These are phyloP conservation scores for Irineochytrium annulatum DNA, from an alignment of 192 early-diverging fungal genomes.

Conservation along the genomic window DNA sequence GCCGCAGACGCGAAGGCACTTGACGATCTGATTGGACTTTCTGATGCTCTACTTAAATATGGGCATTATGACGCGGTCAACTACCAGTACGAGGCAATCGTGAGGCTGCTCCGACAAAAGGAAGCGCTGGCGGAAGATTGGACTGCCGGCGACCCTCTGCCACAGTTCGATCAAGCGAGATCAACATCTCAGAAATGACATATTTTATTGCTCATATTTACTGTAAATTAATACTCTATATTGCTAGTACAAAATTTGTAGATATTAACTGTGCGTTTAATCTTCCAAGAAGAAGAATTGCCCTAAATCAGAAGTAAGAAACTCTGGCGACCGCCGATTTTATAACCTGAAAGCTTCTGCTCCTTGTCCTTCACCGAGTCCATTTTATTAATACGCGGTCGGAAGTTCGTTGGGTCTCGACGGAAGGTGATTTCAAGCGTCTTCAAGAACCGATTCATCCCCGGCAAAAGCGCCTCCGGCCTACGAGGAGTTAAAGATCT, in stretches of 20 bases:
- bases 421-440: slow-evolving; percentile 94
- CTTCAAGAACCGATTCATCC: slow-evolving; percentile 96
- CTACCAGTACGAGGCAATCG: slow-evolving; percentile 44
- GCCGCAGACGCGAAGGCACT: slow-evolving; percentile 17
- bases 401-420: slow-evolving; percentile 94
- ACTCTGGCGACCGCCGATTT: neutral
- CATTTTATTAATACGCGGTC: slow-evolving; percentile 95
- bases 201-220: no score
- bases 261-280: no score
- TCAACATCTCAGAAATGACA: no score
- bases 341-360: slow-evolving; percentile 70
- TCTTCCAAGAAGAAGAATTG: slow-evolving; percentile 55
- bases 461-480: slow-evolving; percentile 85
- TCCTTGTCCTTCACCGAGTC: slow-evolving; percentile 94
- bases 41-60: slow-evolving; percentile 37
- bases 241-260: no score
- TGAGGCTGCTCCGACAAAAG: slow-evolving; percentile 32
- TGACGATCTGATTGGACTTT: slow-evolving; percentile 38
- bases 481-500: slow-evolving; percentile 18
- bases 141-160: slow-evolving; percentile 34
- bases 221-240: no score
- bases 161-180: slow-evolving; percentile 1
- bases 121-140: slow-evolving; percentile 34
- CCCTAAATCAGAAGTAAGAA: slow-evolving; percentile 12
- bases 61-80: slow-evolving; percentile 42